Base-by-base conservation (phyloP, 345 rosid genomes). In the Alliaria petiolata region DNA sequence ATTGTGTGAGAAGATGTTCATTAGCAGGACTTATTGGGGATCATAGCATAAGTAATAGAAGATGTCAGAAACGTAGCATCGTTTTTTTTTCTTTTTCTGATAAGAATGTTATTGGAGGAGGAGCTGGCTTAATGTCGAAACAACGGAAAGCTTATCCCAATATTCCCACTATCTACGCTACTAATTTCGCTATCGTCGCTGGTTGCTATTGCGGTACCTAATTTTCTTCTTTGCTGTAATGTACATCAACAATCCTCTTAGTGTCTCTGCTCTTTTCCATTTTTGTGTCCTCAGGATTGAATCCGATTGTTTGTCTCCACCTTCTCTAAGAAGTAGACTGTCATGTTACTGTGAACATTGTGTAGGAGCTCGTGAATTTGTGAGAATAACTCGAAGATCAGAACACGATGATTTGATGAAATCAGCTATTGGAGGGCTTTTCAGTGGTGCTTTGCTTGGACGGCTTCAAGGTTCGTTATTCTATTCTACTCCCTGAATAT, bases 321-420 rank as follows among this genome's bases (percentile, higher is more conserved):
- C 3, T 14, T 36, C 15, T 35, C 8, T 51, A 16, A 30, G 40
- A 33, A 16, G 54, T 54, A 11, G 38, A 57, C 22, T 62, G 30
- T 52, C 35, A 22, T 22, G 36, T 31, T 12, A 54, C 0, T 7
- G 6, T 26, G 12, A 33, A 57, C 58, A 47, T 36, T 70, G 17
- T 50, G 8, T 30, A 93, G 98, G 90, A 72, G 89, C 92, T 52
- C 89, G 96, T 36, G 98, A 88, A 69, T 88, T 81, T 78, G 95
- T 88, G 60, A 83, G 86, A 74, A 83, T 77, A 47, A 80, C 80
- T 65, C 85, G 93, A 43, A 85, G 82, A 82, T 75, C 93, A 51
- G 92, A 82, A 17, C 80, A 83, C 6, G 92, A 80, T 74, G 96
- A 88, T 86, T 68, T 86, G 36, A 34, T 87, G 46, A 90, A 93